Evolutionary conservation across 805 yeast genomes (phyloP).

Genomic region (Candida qinlingensis): DNA sequence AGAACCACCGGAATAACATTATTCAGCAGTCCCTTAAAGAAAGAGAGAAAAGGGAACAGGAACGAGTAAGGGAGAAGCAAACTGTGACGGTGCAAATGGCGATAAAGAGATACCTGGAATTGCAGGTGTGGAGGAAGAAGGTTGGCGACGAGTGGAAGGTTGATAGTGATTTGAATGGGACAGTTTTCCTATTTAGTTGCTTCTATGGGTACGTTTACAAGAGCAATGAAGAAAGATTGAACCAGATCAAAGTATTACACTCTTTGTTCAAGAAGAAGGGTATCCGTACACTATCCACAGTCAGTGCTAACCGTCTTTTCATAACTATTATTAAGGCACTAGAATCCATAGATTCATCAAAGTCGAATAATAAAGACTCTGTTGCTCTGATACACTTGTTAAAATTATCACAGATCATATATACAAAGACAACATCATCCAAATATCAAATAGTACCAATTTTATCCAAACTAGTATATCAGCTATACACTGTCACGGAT

Average conservation of each 20-base stretch:
- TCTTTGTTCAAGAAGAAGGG: neutral
- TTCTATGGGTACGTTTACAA: conserved; percentile 25
- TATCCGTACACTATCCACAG: neutral
- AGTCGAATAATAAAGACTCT: conserved; percentile 1
- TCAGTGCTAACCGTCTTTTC: conserved; percentile 5
- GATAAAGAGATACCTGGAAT: conserved; percentile 37
- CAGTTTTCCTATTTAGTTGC: conserved; percentile 25
- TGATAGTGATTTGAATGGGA: conserved; percentile 1
- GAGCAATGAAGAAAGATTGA: conserved; percentile 6
- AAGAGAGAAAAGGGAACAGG: conserved; percentile 58
- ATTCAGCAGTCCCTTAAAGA: conserved; percentile 64
- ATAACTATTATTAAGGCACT: conserved; percentile 8
- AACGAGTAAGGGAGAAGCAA: conserved; percentile 43
- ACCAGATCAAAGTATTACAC: conserved; percentile 3
- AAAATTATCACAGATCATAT: neutral
- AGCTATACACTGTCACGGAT: neutral
- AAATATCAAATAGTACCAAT: conserved; percentile 2
- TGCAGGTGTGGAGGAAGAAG: conserved; percentile 22
- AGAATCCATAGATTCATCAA: conserved; percentile 1
- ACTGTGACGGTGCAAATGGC: conserved; percentile 45
- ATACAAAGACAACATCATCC: neutral
- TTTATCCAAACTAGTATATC: neutral
- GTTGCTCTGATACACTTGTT: conserved; percentile 3
- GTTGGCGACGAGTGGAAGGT: conserved; percentile 20
- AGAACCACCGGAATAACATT: conserved; percentile 34